These are phyloP conservation scores for Brassica carinata DNA, from an alignment of 345 rosid species.

Conservation along the genomic window DNA sequence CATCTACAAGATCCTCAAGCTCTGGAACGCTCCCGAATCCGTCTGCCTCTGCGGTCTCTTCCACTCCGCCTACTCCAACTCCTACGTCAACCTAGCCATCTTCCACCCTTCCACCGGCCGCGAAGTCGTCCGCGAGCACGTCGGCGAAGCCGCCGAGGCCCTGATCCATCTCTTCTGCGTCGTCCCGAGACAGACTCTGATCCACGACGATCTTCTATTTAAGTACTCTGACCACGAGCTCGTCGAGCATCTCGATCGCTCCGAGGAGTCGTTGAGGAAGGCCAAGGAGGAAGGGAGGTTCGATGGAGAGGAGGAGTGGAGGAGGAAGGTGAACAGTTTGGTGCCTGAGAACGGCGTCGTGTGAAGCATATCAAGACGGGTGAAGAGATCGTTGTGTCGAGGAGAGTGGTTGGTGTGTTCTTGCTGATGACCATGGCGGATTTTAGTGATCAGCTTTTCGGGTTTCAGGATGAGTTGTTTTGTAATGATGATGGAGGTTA, in stretches of 20 bases:
- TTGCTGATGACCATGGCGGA: conserved; percentile 88
- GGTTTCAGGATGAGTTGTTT: conserved; percentile 73
- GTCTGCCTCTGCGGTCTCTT: conserved; percentile 93
- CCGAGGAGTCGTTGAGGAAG: conserved; percentile 55
- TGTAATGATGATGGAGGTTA: conserved; percentile 63
- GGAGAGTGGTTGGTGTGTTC: conserved; percentile 73
- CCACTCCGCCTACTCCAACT: conserved; percentile 96
- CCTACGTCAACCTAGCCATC: conserved; percentile 88
- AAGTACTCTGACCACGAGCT: conserved; percentile 71
- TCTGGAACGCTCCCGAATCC: conserved; percentile 77
- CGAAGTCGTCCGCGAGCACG: conserved; percentile 71
- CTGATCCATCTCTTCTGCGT: conserved; percentile 84
- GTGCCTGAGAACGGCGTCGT: conserved; percentile 61
- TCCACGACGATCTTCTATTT: conserved; percentile 83
- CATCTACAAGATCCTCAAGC: conserved; percentile 74
- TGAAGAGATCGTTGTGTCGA: conserved; percentile 61
- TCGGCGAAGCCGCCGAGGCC: conserved; percentile 82
- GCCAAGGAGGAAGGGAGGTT: conserved; percentile 66
- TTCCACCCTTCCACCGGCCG: conserved; percentile 87
- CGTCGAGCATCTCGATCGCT: conserved; percentile 56
- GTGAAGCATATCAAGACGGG: conserved; percentile 82
- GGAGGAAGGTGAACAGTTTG: conserved; percentile 64
- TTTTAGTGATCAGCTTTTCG: conserved; percentile 85
- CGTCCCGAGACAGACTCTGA: conserved; percentile 78
- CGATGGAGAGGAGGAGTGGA: conserved; percentile 67